phyloP scores from a whole-genome alignment of 345 rosid genomes.

The Boechera retrofracta region DNA sequence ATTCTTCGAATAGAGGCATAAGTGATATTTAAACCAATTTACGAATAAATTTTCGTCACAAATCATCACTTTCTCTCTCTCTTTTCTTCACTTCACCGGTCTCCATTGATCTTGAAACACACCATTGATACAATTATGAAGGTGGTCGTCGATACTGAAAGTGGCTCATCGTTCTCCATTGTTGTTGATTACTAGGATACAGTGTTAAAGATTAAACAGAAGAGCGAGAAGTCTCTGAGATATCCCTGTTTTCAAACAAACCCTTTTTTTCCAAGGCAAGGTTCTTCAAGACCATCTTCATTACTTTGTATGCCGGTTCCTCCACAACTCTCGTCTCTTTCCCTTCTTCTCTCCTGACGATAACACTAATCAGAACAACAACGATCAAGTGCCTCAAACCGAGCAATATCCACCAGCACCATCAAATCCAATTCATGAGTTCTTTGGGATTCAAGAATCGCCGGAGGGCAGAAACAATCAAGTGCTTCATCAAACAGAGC shows the following conservation, averaged over 20 bases:
- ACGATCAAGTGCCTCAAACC: neutral
- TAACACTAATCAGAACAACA: neutral
- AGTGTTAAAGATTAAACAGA: constrained; percentile 66
- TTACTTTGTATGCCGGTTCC: constrained; percentile 49
- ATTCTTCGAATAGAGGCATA: neutral
- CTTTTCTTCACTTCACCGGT: neutral
- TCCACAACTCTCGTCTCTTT: constrained; percentile 55
- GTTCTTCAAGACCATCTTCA: constrained; percentile 53
- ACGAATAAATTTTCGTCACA: neutral
- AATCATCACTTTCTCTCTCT: neutral
- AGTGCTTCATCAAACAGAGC: neutral
- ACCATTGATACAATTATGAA: constrained; percentile 47
- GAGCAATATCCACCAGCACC: neutral
- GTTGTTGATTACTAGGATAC: constrained; percentile 66
- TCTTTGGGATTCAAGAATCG: too few species aligned
- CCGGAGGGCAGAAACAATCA: too few species aligned
- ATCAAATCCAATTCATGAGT: too few species aligned
- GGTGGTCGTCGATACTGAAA: constrained; percentile 50
- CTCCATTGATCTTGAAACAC: constrained; percentile 22
- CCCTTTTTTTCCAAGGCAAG: constrained; percentile 58
- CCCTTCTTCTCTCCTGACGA: constrained; percentile 44
- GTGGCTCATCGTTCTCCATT: constrained; percentile 43
- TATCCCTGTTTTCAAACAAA: constrained; percentile 56
- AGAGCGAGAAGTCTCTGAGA: constrained; percentile 61
- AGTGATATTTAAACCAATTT: neutral